Evolutionary conservation across 129 eudicot genomes (phyloP), one percentile per base, ranked within the genome.

Genomic region (Pittosporum tobira): DNA sequence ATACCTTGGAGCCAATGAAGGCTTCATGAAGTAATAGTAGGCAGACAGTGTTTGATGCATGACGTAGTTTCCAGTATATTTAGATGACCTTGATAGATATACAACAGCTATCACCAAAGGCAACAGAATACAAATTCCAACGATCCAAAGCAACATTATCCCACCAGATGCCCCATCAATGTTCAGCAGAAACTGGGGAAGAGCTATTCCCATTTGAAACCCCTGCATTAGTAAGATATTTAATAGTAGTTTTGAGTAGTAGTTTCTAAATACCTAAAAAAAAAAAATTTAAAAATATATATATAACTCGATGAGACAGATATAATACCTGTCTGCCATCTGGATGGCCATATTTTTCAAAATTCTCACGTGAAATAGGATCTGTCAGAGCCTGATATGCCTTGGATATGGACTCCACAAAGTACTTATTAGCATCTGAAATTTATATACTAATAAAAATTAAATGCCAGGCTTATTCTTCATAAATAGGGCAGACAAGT

Each of bases 131-230:
- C 95, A 80, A 48, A 85, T 78, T 28, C 94, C 94, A 59, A 90
- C 95, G 52, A 90, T 90, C 80, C 94, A 76, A 50, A 83, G 73
- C 62, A 90, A 72, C 36, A 90, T 37, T 71, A 90, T 78, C 49
- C 95, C 97, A 68, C 97, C 79, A 59, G 95, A 90, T 63, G 88
- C 80, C 20, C 97, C 95, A 30, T 80, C 95, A 57, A 77, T 75
- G 54, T 85, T 83, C 4, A 90, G 88, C 73, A 90, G 73, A 71
- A 90, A 90, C 56, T 80, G 72, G 29, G 97, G 97, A 64, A 90
- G 89, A 61, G 97, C 97, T 65, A 90, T 85, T 69, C 97, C 97
- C 84, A 90, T 90, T 90, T 85, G 94, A 78, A 90, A 82, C 10
- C 97, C 97, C 97, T 90, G 75, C 60, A 79, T 55, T 46, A n/a